Evolutionary conservation across 768 basidiomycete genomes (phyloP).

Genomic region (Mycena leptocephala): DNA sequence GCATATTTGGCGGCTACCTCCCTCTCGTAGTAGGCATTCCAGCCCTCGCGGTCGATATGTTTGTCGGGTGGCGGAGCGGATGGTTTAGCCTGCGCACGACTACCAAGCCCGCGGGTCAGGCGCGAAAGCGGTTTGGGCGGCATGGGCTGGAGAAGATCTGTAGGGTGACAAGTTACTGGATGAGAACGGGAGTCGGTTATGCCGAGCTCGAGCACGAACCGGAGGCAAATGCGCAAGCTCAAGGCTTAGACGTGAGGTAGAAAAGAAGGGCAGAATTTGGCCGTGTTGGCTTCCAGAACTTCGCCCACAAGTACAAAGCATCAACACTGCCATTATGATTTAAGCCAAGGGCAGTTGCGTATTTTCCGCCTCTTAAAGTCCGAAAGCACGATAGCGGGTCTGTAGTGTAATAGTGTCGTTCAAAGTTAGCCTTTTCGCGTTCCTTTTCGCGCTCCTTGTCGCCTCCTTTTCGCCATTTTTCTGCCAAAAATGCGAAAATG

Average conservation of each 20-base stretch:
- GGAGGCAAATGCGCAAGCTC: neutral
- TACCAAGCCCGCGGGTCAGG: neutral
- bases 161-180: neutral
- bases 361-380: too few species aligned
- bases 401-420: too few species aligned
- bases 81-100: neutral
- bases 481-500: too few species aligned
- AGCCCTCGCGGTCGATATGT: neutral
- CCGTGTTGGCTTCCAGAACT: neutral
- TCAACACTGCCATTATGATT: slow-evolving; percentile 1
- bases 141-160: slow-evolving; percentile 2
- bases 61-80: neutral
- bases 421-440: too few species aligned
- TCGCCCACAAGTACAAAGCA: slow-evolving; percentile 3
- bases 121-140: neutral
- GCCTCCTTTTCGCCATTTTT: too few species aligned
- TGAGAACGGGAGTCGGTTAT: neutral
- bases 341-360: neutral
- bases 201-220: neutral
- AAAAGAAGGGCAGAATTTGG: neutral
- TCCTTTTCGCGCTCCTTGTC: too few species aligned
- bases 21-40: slow-evolving; percentile 4
- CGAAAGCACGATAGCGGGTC: too few species aligned
- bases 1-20: neutral
- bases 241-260: neutral